Percentiles rank a stretch among this genome's conserved stretches.
These are phyloP conservation scores for Penstemon newberryi DNA, from an alignment of 257 asterid genomes.

Conservation along the genomic window DNA sequence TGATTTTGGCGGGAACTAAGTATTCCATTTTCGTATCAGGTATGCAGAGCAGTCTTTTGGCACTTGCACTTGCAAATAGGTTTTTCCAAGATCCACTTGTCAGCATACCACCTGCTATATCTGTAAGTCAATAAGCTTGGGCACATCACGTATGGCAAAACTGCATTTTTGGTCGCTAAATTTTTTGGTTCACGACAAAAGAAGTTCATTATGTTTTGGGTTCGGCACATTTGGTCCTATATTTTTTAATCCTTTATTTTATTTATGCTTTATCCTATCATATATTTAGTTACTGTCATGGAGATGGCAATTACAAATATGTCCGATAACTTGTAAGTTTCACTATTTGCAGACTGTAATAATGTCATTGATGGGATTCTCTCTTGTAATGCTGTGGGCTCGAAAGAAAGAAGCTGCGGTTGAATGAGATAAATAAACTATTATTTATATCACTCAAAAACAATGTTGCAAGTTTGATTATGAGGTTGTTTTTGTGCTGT, in stretches of 20 bases:
- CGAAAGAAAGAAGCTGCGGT: conserved; percentile 44
- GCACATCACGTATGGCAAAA: background rate
- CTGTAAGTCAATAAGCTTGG: conserved; percentile 52
- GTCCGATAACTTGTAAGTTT: background rate
- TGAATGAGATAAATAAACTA: conserved; percentile 18
- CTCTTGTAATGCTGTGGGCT: conserved; percentile 87
- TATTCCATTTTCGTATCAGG: conserved; percentile 37
- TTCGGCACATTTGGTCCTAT: too few species aligned
- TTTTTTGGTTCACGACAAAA: too few species aligned
- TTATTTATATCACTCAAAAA: background rate
- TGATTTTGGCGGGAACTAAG: conserved; percentile 20
- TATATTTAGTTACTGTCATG: background rate
- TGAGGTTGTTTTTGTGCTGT: conserved; percentile 3
- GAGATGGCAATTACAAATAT: background rate
- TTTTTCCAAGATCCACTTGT: conserved; percentile 91
- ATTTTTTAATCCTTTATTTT: too few species aligned
- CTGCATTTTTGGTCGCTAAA: too few species aligned
- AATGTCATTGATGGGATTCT: conserved; percentile 94
- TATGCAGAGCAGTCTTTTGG: conserved; percentile 99
- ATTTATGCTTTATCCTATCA: too few species aligned
- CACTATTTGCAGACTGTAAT: conserved; percentile 69
- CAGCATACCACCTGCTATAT: conserved; percentile 92
- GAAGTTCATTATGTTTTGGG: too few species aligned
- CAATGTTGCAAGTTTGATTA: background rate
- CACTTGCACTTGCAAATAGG: conserved; percentile 89